Base-by-base conservation (phyloP, 176 grass and related monocot genomes). In the barley (Hordeum vulgare) region DNA sequence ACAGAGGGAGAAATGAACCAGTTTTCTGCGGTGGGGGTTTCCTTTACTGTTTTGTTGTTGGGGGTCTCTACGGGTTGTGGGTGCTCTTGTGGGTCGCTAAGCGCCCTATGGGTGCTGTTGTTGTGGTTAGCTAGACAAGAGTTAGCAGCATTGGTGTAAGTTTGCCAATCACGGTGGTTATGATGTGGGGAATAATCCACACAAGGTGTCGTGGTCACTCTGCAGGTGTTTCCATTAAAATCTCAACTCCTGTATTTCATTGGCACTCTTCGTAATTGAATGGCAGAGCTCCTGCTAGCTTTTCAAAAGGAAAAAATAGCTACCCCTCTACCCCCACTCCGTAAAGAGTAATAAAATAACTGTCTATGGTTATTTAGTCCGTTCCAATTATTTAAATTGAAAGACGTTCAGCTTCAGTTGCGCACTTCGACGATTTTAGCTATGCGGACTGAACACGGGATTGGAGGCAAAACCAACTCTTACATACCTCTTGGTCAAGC, bases 401-500 rank as follows among this genome's bases (percentile, higher is more conserved):
- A 62, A 89, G 31, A 54, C 11, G 70, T 3, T 28, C 39, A 49
- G 17, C 54, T 29, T 83, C 10, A 69, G 41, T 77, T 59, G 54
- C 3, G 20, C 10, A 34, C 10, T 42, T 70, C 26, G 4, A 40
- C 4, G 37, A 76, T 57, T 57, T 57, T 41, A 85, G 6, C 61
- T 27, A 66, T 18, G 61, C 23, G n/a, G 66, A 15, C 25, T 29
- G 41, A 44, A 29, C 71, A 74, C 20, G 1, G 20, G 79, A 62
- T 57, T 58, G 31, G 71, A 59, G 51, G 24, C 42, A 39, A 80
- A 65, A 42, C 40, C 34, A 61, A 80, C 42, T 75, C 47, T 60
- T 31, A 71, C 70, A 51, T 92, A 99, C 96, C 93, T 99, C 97
- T 41, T 92, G 84, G 18, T 92, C 83, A 89, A 99, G 91, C 29